Base-by-base conservation (phyloP, 306 rosid genomes). In the Potentilla sterilis region DNA sequence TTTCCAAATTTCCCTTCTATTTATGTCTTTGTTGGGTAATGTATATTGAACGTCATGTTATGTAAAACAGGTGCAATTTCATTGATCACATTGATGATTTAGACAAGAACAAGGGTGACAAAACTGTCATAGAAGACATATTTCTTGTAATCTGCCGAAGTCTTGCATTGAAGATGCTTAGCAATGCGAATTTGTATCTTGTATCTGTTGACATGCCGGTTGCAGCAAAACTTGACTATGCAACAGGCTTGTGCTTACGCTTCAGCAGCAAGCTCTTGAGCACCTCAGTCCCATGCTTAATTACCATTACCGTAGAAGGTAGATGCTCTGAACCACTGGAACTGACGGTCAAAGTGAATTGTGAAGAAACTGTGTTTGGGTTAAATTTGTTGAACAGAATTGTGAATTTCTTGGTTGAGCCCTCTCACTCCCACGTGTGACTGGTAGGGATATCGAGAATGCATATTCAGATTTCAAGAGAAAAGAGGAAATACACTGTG, bases 311-410 rank as follows among this genome's bases (percentile, higher is more conserved):
- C 5, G 86, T 90, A 35, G 85, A 90, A 81, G 99, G 99, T 78
- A 96, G 88, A 86, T 96, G 98, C 81, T 82, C 80, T 4, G 97
- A 90, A n/a, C 91, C 97, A 44, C 87, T 96, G 81, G 71, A 63
- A 69, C 72, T 88, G 75, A 84, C 89, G 24, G 80, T 90, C 65
- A 96, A 90, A 78, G 91, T 92, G 81, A 96, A 96, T 84, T 92
- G 98, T 67, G 98, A 90, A 80, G 98, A 96, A 80, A 96, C 98
- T 32, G 99, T 96, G 28, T 96, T 96, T 64, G 97, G 97, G 70
- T 84, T 92, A 81, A 96, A 96, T 86, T 84, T 96, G 82, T 84
- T 96, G 83, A 96, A 92, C 81, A 84, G 99, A 84, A 75, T 90
- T 67, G 89, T 90, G 75, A 96, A 90, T 85, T 81, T 90, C 87